Percentiles rank a stretch among this genome's conserved stretches.
Evolutionary conservation across 495 filamentous ascomycete species (phyloP).

Genomic region (Aspergillus olivimuriae): DNA sequence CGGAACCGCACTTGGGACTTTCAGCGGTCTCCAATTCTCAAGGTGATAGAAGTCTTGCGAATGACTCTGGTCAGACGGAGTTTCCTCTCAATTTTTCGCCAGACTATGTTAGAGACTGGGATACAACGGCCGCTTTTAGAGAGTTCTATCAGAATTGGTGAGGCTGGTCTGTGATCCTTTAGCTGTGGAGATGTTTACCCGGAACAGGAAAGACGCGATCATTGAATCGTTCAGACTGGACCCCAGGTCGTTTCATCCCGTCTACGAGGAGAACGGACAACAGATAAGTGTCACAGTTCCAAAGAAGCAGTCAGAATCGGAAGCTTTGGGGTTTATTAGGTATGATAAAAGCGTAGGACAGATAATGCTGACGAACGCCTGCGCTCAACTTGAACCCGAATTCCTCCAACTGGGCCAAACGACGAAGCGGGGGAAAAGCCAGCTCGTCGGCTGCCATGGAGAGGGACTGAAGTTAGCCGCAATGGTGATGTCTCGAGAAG

Average conservation of each 20-base stretch:
- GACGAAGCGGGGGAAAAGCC: not conserved
- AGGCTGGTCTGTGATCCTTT: not conserved
- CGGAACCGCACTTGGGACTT: not conserved
- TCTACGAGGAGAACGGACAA: not conserved
- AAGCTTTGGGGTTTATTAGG: conserved; percentile 9
- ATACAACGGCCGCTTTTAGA: not conserved
- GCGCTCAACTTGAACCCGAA: conserved; percentile 5
- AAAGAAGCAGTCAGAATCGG: not conserved
- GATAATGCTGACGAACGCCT: conserved; percentile 8
- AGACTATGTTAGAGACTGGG: not conserved
- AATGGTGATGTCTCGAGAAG: conserved; percentile 14
- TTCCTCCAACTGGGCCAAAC: conserved; percentile 1
- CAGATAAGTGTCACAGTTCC: not conserved
- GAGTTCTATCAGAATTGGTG: conserved; percentile 1
- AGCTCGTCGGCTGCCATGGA: conserved; percentile 16
- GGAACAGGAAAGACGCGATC: not conserved
- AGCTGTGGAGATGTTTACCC: not conserved
- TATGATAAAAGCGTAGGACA: conserved; percentile 8
- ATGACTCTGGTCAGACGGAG: not conserved
- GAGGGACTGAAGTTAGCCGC: conserved; percentile 25
- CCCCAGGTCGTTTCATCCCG: not conserved
- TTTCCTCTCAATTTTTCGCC: not conserved
- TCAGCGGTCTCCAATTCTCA: not conserved
- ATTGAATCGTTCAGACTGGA: not conserved
- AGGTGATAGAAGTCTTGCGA: not conserved